These are phyloP conservation scores for Penicillium bialowiezense DNA, from an alignment of 495 filamentous ascomycete species.

Conservation along the genomic window DNA sequence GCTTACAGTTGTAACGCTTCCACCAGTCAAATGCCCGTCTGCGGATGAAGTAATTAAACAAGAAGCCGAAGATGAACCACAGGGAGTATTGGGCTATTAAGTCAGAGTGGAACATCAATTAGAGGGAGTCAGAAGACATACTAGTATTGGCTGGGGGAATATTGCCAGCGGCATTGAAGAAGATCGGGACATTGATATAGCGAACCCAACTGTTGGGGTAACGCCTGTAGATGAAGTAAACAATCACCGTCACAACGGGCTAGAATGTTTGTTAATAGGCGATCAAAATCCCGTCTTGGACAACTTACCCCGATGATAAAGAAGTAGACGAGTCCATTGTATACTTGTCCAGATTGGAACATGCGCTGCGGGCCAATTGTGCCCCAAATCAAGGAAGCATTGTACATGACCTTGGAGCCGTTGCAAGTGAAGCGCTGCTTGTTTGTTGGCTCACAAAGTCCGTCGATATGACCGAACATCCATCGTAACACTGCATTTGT, in stretches of 20 bases:
- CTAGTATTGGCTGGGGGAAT: slow-evolving; percentile 41
- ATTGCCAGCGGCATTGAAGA: slow-evolving; percentile 39
- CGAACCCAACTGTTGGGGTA: slow-evolving; percentile 36
- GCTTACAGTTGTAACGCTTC: slow-evolving; percentile 60
- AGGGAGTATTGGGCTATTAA: slow-evolving; percentile 35
- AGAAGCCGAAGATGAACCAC: slow-evolving; percentile 56
- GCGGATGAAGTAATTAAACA: slow-evolving; percentile 59
- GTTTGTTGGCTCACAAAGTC: slow-evolving; percentile 33
- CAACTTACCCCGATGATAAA: slow-evolving; percentile 37
- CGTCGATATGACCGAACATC: slow-evolving; percentile 44
- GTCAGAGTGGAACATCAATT: background rate
- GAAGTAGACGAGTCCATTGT: slow-evolving; percentile 36
- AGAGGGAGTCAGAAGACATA: background rate
- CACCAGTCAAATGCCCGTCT: slow-evolving; percentile 60
- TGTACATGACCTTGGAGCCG: slow-evolving; percentile 51
- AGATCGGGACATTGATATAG: slow-evolving; percentile 43
- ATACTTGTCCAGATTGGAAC: slow-evolving; percentile 36
- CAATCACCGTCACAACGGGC: slow-evolving; percentile 24
- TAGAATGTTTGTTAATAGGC: slow-evolving; percentile 3
- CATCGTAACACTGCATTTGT: slow-evolving; percentile 42
- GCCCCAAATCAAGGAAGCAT: slow-evolving; percentile 43
- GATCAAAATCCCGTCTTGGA: background rate
- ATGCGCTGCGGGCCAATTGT: slow-evolving; percentile 41
- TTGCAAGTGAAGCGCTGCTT: slow-evolving; percentile 51
- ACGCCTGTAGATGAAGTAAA: slow-evolving; percentile 35